phyloP scores from a whole-genome alignment of 108 stramenopile species.

The Cyclotella sp. region DNA sequence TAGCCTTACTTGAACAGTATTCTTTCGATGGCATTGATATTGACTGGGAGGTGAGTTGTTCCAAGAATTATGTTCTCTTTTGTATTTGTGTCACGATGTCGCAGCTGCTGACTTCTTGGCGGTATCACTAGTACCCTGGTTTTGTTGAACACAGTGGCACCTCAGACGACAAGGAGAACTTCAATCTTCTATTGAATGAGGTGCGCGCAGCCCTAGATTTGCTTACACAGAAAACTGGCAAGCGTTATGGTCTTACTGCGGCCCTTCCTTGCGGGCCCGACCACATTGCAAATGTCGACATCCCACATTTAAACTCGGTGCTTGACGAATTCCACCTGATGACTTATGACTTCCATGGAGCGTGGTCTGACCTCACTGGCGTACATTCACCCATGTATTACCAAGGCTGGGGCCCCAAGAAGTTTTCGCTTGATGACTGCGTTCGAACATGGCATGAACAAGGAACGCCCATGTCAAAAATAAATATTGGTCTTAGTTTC shows the following conservation, averaged over 20 bases:
- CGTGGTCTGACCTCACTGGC: slow-evolving; percentile 39
- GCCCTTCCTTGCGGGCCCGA: slow-evolving; percentile 54
- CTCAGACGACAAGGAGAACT: slow-evolving; percentile 40
- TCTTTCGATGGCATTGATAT: slow-evolving; percentile 49
- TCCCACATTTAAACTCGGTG: slow-evolving; percentile 35
- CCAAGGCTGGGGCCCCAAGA: slow-evolving; percentile 51
- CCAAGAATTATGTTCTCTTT: not conserved
- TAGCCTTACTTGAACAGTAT: slow-evolving; percentile 25
- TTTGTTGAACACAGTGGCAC: slow-evolving; percentile 50
- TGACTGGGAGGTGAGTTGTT: slow-evolving; percentile 38
- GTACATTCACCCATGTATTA: slow-evolving; percentile 46
- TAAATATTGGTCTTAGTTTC: slow-evolving; percentile 47
- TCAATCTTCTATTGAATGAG: slow-evolving; percentile 51
- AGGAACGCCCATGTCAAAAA: slow-evolving; percentile 21
- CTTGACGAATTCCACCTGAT: slow-evolving; percentile 50
- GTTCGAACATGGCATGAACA: slow-evolving; percentile 42
- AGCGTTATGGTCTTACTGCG: slow-evolving; percentile 51
- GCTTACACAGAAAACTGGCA: slow-evolving; percentile 39
- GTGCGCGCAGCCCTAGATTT: slow-evolving; percentile 43
- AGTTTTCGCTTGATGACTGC: slow-evolving; percentile 43
- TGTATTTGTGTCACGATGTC: not conserved
- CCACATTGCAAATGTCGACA: slow-evolving; percentile 49
- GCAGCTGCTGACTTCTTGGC: not conserved
- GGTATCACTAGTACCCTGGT: slow-evolving; percentile 30
- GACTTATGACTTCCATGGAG: slow-evolving; percentile 49